These are phyloP conservation scores for Trametes pubescens DNA, from an alignment of 1,284 basidiomycete genomes.

Conservation along the genomic window DNA sequence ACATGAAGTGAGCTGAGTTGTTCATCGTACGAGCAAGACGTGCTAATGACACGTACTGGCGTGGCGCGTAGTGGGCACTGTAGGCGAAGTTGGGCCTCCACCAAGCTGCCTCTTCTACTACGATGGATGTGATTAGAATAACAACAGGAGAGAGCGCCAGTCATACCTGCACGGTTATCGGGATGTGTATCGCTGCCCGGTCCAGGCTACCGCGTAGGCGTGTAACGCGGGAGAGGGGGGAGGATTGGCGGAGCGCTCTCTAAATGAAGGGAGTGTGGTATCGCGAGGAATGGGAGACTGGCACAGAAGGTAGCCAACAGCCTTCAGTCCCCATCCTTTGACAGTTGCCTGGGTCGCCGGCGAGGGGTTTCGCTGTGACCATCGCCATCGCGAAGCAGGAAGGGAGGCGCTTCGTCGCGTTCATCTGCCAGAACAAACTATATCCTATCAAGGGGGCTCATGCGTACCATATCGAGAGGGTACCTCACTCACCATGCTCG, in stretches of 20 bases:
- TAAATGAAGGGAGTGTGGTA: not conserved
- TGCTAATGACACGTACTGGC: too few species aligned
- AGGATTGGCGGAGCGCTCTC: not conserved
- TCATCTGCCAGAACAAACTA: slow-evolving; percentile 13
- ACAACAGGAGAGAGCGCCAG: not conserved
- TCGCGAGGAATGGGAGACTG: not conserved
- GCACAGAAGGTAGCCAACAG: not conserved
- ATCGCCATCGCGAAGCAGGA: not conserved
- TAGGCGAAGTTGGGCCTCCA: too few species aligned
- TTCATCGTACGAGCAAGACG: too few species aligned
- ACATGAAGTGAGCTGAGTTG: too few species aligned
- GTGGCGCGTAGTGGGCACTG: too few species aligned
- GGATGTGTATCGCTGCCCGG: not conserved
- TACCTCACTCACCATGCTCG: not conserved
- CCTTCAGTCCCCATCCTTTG: too few species aligned
- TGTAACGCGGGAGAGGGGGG: not conserved
- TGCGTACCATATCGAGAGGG: not conserved
- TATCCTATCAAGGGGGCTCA: not conserved
- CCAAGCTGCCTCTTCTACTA: too few species aligned
- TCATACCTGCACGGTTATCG: not conserved
- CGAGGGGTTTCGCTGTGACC: too few species aligned
- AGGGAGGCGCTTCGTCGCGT: not conserved
- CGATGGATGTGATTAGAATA: too few species aligned
- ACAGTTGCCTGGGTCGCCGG: not conserved
- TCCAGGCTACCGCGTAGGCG: not conserved